phyloP scores from a whole-genome alignment of 2,329 filamentous ascomycete genomes.

The Colletotrichum echinochloae region DNA sequence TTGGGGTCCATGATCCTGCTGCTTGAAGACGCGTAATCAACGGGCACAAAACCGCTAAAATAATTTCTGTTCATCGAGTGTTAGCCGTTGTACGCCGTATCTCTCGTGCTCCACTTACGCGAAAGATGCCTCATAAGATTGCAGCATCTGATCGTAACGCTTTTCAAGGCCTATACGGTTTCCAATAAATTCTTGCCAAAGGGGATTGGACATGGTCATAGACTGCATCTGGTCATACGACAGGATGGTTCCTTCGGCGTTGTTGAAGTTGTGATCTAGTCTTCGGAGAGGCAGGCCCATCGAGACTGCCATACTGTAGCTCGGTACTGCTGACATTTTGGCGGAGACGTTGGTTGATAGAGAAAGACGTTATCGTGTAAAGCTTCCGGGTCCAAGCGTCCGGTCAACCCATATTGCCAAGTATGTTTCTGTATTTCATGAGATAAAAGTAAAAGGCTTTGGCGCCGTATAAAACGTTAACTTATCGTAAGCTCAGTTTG shows the following conservation, averaged over 20 bases:
- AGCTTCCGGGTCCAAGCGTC: no score
- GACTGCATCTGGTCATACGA: slow-evolving; percentile 43
- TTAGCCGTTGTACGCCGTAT: fast-evolving
- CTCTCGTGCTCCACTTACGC: not conserved
- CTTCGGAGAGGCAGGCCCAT: slow-evolving; percentile 19
- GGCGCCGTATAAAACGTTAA: no score
- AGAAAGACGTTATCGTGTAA: no score
- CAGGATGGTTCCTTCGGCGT: slow-evolving; percentile 43
- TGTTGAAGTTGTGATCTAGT: slow-evolving; percentile 45
- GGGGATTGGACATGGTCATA: slow-evolving; percentile 38
- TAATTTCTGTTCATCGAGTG: slow-evolving; percentile 15
- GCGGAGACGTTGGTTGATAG: no score
- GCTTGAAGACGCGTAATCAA: slow-evolving; percentile 42
- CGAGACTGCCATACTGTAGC: not conserved
- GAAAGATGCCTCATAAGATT: slow-evolving; percentile 43
- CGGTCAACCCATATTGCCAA: not conserved
- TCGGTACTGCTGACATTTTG: not conserved
- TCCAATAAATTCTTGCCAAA: slow-evolving; percentile 44
- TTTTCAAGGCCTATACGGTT: slow-evolving; percentile 43
- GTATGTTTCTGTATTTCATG: no score
- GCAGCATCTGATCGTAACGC: slow-evolving; percentile 42
- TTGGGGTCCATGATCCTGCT: slow-evolving; percentile 41
- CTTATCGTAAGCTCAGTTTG: no score
- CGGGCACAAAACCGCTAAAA: slow-evolving; percentile 43
- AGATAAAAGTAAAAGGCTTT: no score